Evolutionary conservation across 352 stramenopile species (phyloP).

Genomic region (Phytophthora palmivora): DNA sequence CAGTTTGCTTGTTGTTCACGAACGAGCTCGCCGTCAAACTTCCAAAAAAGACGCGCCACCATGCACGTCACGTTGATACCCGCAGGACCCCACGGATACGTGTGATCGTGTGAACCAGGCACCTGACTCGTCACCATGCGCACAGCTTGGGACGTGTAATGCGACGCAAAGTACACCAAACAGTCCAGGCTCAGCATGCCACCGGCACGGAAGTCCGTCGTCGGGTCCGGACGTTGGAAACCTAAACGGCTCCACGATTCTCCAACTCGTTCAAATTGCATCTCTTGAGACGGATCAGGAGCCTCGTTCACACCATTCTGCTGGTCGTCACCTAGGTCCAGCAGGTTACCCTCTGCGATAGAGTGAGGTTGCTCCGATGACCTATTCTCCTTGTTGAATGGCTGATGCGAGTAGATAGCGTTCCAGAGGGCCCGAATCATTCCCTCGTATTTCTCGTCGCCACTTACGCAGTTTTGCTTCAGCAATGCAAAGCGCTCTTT

Average conservation of each 20-base stretch:
- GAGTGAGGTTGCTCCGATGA: slow-evolving; percentile 23
- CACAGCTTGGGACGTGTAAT: slow-evolving; percentile 72
- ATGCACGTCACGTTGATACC: slow-evolving; percentile 90
- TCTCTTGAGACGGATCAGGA: slow-evolving; percentile 17
- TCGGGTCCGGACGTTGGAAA: slow-evolving; percentile 86
- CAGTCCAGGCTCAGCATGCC: slow-evolving; percentile 84
- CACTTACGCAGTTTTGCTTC: slow-evolving; percentile 75
- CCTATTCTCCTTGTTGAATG: slow-evolving; percentile 37
- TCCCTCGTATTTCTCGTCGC: slow-evolving; percentile 69
- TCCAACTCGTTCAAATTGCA: slow-evolving; percentile 74
- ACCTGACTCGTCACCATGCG: slow-evolving; percentile 83
- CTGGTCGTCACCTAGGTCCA: slow-evolving; percentile 29
- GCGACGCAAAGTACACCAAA: slow-evolving; percentile 80
- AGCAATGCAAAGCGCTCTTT: slow-evolving; percentile 67
- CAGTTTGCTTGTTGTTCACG: slow-evolving; percentile 72
- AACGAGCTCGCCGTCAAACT: slow-evolving; percentile 75
- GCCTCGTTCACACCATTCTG: slow-evolving; percentile 5
- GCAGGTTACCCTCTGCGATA: slow-evolving; percentile 36
- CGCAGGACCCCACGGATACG: slow-evolving; percentile 84
- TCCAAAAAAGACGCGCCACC: slow-evolving; percentile 82
- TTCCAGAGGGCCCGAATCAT: slow-evolving; percentile 68
- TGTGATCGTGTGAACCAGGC: slow-evolving; percentile 80
- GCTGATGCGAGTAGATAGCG: slow-evolving; percentile 67
- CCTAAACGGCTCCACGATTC: slow-evolving; percentile 83
- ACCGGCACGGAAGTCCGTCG: slow-evolving; percentile 85